Conservation (phyloP, 2,329 filamentous ascomycete species). For the Myriosclerotinia scirpicola region DNA sequence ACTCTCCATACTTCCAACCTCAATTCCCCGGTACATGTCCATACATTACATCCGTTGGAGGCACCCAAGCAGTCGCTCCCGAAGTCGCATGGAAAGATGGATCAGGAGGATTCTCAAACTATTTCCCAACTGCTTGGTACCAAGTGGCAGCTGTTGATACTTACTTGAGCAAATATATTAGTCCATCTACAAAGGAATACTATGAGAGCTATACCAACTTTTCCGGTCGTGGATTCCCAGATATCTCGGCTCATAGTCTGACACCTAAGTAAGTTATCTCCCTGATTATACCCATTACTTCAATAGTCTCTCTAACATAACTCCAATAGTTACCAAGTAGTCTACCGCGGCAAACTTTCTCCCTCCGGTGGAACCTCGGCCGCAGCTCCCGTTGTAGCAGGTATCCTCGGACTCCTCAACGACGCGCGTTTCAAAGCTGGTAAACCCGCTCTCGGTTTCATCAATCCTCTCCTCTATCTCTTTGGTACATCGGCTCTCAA, state of each 20-base stretch:
- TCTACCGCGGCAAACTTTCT: constrained; percentile 19
- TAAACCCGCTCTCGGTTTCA: constrained; percentile 45
- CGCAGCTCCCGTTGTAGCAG: constrained; percentile 55
- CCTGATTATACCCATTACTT: background rate
- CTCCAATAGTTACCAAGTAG: constrained; percentile 26
- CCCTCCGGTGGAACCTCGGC: constrained; percentile 52
- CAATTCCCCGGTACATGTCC: constrained; percentile 54
- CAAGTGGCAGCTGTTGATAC: constrained; percentile 45
- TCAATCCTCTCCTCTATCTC: constrained; percentile 45
- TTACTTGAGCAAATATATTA: constrained; percentile 44
- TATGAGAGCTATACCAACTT: constrained; percentile 49
- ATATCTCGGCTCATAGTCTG: constrained; percentile 46
- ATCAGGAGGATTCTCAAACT: constrained; percentile 54
- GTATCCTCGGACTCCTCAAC: constrained; percentile 60
- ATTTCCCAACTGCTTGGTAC: constrained; percentile 49
- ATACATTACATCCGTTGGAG: constrained; percentile 36
- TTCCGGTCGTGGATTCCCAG: constrained; percentile 50
- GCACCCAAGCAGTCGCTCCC: constrained; percentile 32
- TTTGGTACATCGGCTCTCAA: constrained; percentile 40
- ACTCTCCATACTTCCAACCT: constrained; percentile 53
- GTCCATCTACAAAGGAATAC: constrained; percentile 43
- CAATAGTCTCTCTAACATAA: background rate
- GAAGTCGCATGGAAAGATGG: constrained; percentile 48
- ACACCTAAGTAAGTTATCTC: constrained; percentile 25
- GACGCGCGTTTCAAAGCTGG: constrained; percentile 56